These are phyloP conservation scores for Pyrenochaeta sp. DNA, from an alignment of 2,329 filamentous ascomycete genomes.

Conservation along the genomic window DNA sequence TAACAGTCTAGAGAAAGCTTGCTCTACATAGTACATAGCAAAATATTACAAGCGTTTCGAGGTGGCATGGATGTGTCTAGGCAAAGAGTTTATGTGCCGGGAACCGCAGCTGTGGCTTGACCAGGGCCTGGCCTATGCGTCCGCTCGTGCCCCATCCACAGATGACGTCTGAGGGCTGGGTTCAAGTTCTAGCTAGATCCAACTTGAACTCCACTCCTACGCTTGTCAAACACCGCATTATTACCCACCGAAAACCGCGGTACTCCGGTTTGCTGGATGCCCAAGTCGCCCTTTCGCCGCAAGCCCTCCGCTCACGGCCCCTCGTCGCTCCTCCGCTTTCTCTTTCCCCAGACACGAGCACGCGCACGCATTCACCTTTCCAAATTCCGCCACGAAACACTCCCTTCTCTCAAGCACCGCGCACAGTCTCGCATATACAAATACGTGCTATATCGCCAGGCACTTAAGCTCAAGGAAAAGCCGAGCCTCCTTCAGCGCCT, in stretches of 20 bases:
- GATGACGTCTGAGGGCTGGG: conserved; percentile 24
- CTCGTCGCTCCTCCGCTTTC: conserved; percentile 65
- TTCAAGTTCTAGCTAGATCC: conserved; percentile 12
- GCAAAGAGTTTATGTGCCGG: conserved; percentile 7
- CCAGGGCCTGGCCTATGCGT: background rate
- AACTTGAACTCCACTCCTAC: background rate
- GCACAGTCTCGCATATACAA: conserved; percentile 80
- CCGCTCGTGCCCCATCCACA: conserved; percentile 14
- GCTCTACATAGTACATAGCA: background rate
- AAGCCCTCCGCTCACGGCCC: conserved; percentile 33
- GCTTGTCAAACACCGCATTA: background rate
- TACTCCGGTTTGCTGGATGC: conserved; percentile 39
- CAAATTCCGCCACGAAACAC: conserved; percentile 75
- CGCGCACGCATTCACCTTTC: conserved; percentile 72
- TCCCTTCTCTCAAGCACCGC: conserved; percentile 74
- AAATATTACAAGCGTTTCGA: background rate
- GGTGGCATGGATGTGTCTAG: background rate
- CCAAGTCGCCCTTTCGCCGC: conserved; percentile 41
- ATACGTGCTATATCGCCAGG: conserved; percentile 72
- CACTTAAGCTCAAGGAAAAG: conserved; percentile 39
- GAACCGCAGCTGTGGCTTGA: conserved; percentile 4
- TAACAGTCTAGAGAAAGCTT: background rate
- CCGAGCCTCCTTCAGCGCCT: conserved; percentile 42
- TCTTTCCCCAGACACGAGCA: conserved; percentile 71
- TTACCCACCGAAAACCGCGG: conserved; percentile 8